Percentiles rank a stretch among this genome's conserved stretches.
Conservation (phyloP, 148 eudicot species). For the Fagopyrum esculentum region DNA sequence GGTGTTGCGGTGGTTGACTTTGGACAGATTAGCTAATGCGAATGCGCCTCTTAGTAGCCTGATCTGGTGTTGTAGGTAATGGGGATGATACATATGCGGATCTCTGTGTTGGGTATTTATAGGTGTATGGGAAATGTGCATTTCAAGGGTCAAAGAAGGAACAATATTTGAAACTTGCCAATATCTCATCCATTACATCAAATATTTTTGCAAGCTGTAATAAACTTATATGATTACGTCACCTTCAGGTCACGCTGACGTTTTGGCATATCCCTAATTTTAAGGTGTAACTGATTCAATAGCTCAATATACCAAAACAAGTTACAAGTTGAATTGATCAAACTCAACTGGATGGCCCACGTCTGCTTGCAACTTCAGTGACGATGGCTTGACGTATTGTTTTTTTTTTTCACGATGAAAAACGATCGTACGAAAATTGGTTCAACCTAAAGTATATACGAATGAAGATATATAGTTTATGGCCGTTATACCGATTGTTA, state of each 20-base stretch:
- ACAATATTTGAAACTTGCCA: neutral
- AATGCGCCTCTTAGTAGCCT: neutral
- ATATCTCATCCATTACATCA: conserved; percentile 7
- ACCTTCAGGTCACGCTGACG: neutral
- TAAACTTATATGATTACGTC: neutral
- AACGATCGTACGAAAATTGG: no score
- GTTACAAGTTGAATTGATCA: no score
- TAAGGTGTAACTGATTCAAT: no score
- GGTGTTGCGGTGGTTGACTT: neutral
- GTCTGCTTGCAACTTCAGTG: no score
- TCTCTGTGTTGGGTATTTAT: neutral
- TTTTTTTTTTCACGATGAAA: no score
- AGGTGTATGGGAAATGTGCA: neutral
- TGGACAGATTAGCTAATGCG: neutral
- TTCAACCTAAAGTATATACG: no score
- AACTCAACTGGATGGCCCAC: no score
- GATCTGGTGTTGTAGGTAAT: neutral
- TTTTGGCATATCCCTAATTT: no score
- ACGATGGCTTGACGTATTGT: no score
- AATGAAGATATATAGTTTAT: no score
- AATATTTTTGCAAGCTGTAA: neutral
- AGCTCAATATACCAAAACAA: no score
- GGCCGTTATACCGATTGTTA: no score
- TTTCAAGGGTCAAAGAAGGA: neutral
- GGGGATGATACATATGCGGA: neutral